Percentiles rank a stretch among this genome's conserved stretches.
phyloP scores from a whole-genome alignment of 345 rosid genomes.

The Sonneratia caseolaris region DNA sequence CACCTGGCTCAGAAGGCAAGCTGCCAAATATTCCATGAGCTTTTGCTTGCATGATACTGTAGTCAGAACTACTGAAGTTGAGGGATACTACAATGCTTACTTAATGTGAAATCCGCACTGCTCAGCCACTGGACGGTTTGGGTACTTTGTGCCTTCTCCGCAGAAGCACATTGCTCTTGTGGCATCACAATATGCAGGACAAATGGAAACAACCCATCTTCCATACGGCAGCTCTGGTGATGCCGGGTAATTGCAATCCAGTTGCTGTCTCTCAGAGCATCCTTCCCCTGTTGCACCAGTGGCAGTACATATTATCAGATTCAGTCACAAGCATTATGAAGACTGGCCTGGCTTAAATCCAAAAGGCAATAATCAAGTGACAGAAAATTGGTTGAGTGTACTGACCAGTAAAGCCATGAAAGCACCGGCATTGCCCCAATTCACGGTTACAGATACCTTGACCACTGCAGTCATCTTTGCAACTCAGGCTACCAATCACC shows the following conservation, averaged over 20 bases:
- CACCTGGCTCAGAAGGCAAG: slow-evolving; percentile 51
- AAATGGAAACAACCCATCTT: slow-evolving; percentile 83
- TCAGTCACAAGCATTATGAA: neutral
- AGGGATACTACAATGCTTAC: slow-evolving; percentile 32
- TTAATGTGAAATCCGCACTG: neutral
- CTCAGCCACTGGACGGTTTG: slow-evolving; percentile 87
- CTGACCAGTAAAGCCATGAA: slow-evolving; percentile 79
- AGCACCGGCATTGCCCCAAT: slow-evolving; percentile 77
- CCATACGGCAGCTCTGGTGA: slow-evolving; percentile 75
- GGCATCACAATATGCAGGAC: slow-evolving; percentile 77
- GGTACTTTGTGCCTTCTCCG: slow-evolving; percentile 96
- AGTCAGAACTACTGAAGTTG: neutral
- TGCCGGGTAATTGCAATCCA: slow-evolving; percentile 64
- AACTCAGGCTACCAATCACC: slow-evolving; percentile 61
- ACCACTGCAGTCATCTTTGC: slow-evolving; percentile 62
- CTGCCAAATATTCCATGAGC: slow-evolving; percentile 28
- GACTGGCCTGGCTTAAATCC: neutral
- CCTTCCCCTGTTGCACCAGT: slow-evolving; percentile 53
- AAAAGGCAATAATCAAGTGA: neutral
- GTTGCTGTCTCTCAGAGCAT: slow-evolving; percentile 52
- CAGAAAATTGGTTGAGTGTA: neutral
- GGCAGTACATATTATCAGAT: neutral
- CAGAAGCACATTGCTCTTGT: slow-evolving; percentile 95
- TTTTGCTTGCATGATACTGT: slow-evolving; percentile 3
- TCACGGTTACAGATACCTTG: slow-evolving; percentile 85